phyloP scores from a whole-genome alignment of 305 asterid species.

The Nicotiana rustica region DNA sequence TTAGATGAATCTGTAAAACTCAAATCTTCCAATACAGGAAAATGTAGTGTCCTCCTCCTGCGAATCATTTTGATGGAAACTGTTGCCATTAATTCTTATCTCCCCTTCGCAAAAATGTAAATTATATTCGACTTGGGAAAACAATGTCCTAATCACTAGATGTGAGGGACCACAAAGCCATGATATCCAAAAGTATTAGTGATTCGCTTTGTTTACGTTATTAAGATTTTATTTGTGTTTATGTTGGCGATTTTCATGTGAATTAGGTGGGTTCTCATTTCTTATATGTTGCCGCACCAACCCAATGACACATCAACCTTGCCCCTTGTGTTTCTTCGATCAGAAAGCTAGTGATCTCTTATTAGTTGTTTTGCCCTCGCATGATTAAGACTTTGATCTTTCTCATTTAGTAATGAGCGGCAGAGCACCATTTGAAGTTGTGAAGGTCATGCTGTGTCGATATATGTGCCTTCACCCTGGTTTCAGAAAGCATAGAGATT shows the following conservation, averaged over 20 bases:
- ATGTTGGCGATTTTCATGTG: background rate
- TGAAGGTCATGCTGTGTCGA: background rate
- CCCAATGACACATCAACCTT: too few species aligned
- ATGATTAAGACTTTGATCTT: background rate
- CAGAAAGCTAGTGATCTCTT: background rate
- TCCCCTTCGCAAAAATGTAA: background rate
- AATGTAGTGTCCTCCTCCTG: background rate
- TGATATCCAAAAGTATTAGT: background rate
- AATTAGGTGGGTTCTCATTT: background rate
- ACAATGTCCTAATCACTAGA: background rate
- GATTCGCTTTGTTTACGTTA: background rate
- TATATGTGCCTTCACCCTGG: conserved; percentile 13
- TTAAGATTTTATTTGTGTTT: background rate
- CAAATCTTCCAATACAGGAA: background rate
- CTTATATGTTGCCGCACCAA: background rate
- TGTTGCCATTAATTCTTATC: background rate
- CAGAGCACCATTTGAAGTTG: background rate
- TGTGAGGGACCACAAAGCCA: background rate
- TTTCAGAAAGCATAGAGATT: background rate
- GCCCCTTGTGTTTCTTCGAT: background rate
- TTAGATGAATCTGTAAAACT: background rate
- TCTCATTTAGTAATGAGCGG: background rate
- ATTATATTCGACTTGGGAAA: too few species aligned
- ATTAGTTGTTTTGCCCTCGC: background rate
- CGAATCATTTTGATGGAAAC: background rate